Base-by-base conservation (phyloP, 2,329 filamentous ascomycete species). In the Pseudogymnoascus sp. region DNA sequence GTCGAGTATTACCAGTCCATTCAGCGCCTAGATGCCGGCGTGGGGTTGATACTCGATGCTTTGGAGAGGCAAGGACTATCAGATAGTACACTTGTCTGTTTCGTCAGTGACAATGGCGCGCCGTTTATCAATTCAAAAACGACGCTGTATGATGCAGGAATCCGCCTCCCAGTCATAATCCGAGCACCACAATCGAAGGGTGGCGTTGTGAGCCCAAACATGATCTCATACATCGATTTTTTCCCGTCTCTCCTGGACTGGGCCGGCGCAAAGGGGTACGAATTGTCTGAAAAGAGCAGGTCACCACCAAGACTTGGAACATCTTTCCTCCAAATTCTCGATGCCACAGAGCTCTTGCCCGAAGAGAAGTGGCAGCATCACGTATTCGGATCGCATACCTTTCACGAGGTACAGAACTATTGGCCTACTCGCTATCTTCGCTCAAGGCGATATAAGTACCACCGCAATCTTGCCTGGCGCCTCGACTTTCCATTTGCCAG, bases 311-410 rank as follows among this genome's bases (percentile, higher is more conserved):
- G 74, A 5, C 67, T 65, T 0, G 79, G 77, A 1, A 67, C 70
- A 13, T 79, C 77, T 0, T 70, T 80, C 35, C 69, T 80, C 3
- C 70, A 72, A 0, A 72, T 79, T 10, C 64, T 77, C 4, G 65
- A 68, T 11, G 62, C 60, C 0, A 40, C 44, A 15, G 15, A 66
- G 2, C 21, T 65, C 7, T 40, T 53, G 26, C 46, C 46, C 1
- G 40, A 67, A 0, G 62, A 73, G 11, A 53, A 69, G 1, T 67
- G 66, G 3, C 71, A 72, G 68, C 65, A 73, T n/a, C 72, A 77
- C 10, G 76, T 82, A 7, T 81, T 78, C 64, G 79, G 80, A 15
- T 81, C 78, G 0, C 80, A 82, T 67, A 82, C 80, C 1, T 82
- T 81, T 67, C 79, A 82, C 63, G 79, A 82, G 64, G 71, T 79